phyloP scores from a whole-genome alignment of 164 flowering plant species.

The Amborella trichopoda region DNA sequence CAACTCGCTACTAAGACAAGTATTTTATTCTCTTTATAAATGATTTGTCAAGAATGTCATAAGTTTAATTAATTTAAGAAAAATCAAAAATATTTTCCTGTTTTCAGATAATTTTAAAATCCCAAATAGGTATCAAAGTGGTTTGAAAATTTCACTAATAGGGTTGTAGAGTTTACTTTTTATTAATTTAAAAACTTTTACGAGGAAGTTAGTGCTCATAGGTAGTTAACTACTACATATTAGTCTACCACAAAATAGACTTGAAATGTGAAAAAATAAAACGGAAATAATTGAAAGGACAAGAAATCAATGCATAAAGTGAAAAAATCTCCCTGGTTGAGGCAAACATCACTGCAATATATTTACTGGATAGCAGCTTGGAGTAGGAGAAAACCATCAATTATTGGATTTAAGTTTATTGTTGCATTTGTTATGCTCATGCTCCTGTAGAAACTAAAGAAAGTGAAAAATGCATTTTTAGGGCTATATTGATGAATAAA shows the following conservation, averaged over 20 bases:
- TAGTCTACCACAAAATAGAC: too few relatives aligned
- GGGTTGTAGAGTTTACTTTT: background rate
- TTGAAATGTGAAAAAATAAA: too few relatives aligned
- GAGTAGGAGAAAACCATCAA: background rate
- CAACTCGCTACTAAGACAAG: background rate
- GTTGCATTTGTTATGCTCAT: background rate
- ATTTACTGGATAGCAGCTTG: background rate
- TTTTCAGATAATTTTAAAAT: background rate
- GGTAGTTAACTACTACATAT: constrained; percentile 3
- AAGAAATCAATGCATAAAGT: constrained; percentile 2
- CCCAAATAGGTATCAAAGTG: background rate
- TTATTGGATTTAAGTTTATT: background rate
- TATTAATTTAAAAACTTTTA: background rate
- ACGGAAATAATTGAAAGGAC: background rate
- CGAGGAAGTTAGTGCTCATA: constrained; percentile 4
- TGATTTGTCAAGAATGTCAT: background rate
- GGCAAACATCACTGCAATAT: background rate
- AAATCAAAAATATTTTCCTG: background rate
- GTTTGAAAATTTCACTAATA: background rate
- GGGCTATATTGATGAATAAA: background rate
- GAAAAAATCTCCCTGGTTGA: constrained; percentile 4
- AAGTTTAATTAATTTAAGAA: background rate
- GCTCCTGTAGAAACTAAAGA: background rate
- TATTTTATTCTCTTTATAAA: background rate
- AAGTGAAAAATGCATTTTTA: background rate